These are phyloP conservation scores for Aegilops tauschii DNA, from an alignment of 176 grass and related monocot species.

Conservation along the genomic window DNA sequence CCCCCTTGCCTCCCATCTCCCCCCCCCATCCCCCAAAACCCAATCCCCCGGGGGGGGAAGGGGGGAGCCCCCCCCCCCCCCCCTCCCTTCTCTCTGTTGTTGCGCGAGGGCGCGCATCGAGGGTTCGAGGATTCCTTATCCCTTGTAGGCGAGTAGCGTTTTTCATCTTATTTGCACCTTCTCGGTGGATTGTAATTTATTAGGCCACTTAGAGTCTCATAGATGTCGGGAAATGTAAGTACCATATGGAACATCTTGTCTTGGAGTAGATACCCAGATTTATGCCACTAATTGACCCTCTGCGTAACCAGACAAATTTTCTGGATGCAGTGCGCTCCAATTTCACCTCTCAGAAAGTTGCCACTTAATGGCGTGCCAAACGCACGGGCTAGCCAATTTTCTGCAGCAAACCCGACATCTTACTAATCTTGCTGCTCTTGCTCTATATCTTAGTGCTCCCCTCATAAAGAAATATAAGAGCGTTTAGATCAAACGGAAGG, in stretches of 20 bases:
- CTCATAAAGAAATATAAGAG: no score
- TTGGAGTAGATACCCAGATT: background rate
- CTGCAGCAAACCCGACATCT: background rate
- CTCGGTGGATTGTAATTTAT: background rate
- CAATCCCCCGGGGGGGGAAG: no score
- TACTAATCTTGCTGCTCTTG: background rate
- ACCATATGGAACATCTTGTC: background rate
- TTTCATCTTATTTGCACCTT: background rate
- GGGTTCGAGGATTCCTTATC: background rate
- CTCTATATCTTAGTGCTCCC: background rate
- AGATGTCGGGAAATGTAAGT: background rate
- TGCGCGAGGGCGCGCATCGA: background rate
- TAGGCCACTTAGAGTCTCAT: background rate
- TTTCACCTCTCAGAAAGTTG: background rate
- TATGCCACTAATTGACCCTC: background rate
- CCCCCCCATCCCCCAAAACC: no score
- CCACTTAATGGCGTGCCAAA: no score
- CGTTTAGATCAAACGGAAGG: no score
- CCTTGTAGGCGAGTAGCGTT: background rate
- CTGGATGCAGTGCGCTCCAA: background rate
- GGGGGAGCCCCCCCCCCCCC: no score
- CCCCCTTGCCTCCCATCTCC: no score
- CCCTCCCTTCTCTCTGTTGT: background rate
- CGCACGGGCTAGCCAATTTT: background rate
- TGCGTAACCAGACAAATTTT: background rate